These are phyloP conservation scores for Cordia subcordata DNA, from an alignment of 257 asterid genomes.

Conservation along the genomic window DNA sequence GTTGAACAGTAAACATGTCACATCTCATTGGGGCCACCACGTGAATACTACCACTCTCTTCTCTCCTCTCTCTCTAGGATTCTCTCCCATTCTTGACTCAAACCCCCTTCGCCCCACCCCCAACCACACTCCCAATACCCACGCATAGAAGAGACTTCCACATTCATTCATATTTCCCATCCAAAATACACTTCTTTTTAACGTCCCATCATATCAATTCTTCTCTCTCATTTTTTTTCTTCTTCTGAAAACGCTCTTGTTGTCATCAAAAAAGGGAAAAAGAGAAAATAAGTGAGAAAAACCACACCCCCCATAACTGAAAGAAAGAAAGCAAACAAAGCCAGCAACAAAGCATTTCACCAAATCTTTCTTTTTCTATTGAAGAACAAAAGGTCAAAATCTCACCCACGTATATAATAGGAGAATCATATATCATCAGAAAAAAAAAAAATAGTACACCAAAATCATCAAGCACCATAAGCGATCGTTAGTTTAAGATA, in stretches of 20 bases:
- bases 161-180: constrained; percentile 1
- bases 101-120: neutral
- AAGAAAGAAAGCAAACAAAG: neutral
- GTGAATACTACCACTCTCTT: constrained; percentile 10
- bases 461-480: neutral
- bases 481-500: neutral
- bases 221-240: neutral
- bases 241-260: constrained; percentile 13
- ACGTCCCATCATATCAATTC: constrained; percentile 27
- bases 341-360: neutral
- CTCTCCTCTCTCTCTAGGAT: constrained; percentile 7
- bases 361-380: neutral
- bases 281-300: neutral
- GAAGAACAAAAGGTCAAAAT: neutral
- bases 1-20: constrained; percentile 25
- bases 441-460: neutral
- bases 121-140: neutral
- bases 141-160: neutral
- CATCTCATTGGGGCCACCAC: constrained; percentile 25
- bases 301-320: neutral
- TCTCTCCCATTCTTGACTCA: neutral
- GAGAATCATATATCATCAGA: neutral
- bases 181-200: neutral
- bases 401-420: neutral
- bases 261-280: constrained; percentile 4